These are phyloP conservation scores for Lupinus albus DNA, from an alignment of 306 rosid genomes.

Conservation along the genomic window DNA sequence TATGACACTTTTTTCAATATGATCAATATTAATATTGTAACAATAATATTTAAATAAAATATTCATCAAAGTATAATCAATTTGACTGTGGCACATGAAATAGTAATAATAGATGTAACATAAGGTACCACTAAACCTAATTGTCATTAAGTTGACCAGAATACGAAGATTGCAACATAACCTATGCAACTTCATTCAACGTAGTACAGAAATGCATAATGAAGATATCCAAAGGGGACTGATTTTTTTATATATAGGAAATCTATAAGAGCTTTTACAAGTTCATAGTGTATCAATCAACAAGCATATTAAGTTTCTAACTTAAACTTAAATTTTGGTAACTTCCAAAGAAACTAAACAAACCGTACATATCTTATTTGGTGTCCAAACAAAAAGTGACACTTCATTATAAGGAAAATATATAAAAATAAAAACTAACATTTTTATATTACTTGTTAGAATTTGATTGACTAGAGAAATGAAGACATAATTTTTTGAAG, in stretches of 20 bases:
- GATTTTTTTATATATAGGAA: background rate
- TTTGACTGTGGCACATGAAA: background rate
- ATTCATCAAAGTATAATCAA: background rate
- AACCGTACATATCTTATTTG: too few relatives aligned
- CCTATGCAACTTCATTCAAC: background rate
- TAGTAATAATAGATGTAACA: background rate
- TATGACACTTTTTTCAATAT: conserved; percentile 82
- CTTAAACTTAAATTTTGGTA: background rate
- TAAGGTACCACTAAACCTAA: too few relatives aligned
- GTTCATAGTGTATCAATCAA: background rate
- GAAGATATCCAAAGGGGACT: background rate
- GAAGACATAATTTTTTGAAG: too few relatives aligned
- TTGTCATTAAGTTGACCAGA: too few relatives aligned
- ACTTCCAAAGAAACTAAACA: background rate
- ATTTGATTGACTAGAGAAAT: too few relatives aligned
- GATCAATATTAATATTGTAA: conserved; percentile 57
- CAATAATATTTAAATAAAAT: background rate
- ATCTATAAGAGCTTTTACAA: background rate
- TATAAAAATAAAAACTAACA: too few relatives aligned
- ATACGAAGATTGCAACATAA: background rate
- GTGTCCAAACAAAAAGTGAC: too few relatives aligned
- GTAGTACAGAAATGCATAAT: background rate
- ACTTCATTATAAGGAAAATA: too few relatives aligned
- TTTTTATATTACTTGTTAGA: too few relatives aligned
- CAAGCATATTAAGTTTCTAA: background rate